A percentile compares a stretch with the other conserved stretches of the same genome.
phyloP scores from a whole-genome alignment of 2,329 filamentous ascomycete genomes.

The Aspergillus sclerotialis region DNA sequence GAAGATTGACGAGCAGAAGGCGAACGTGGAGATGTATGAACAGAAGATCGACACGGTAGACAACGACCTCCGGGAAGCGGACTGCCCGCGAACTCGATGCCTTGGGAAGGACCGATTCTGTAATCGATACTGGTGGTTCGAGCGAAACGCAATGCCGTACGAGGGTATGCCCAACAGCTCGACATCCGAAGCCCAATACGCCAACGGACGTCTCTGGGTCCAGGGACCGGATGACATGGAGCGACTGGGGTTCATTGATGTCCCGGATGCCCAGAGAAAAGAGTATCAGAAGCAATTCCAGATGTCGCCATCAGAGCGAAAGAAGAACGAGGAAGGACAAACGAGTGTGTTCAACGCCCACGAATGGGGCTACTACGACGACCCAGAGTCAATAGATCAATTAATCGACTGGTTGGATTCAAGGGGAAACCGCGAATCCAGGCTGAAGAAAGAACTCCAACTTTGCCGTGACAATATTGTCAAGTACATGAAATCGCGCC shows the following conservation, averaged over 20 bases:
- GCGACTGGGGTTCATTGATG: constrained; percentile 76
- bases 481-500: constrained; percentile 72
- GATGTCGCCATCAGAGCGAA: constrained; percentile 78
- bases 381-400: constrained; percentile 67
- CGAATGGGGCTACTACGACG: constrained; percentile 90
- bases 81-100: constrained; percentile 82
- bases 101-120: constrained; percentile 94
- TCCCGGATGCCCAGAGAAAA: constrained; percentile 61
- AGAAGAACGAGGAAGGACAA: constrained; percentile 73
- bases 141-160: constrained; percentile 96
- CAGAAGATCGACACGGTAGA: constrained; percentile 79
- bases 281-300: constrained; percentile 71
- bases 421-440: constrained; percentile 77
- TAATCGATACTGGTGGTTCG: constrained; percentile 99
- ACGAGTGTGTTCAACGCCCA: constrained; percentile 69
- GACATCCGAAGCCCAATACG: constrained; percentile 78
- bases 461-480: constrained; percentile 69
- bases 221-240: constrained; percentile 91
- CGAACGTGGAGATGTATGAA: constrained; percentile 72
- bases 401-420: constrained; percentile 85
- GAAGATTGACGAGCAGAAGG: constrained; percentile 82
- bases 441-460: constrained; percentile 78
- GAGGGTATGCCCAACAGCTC: constrained; percentile 81
- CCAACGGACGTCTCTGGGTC: constrained; percentile 92
- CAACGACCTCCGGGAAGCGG: constrained; percentile 86